A percentile compares a stretch with the other conserved stretches of the same genome.
Evolutionary conservation across 352 stramenopile species (phyloP).

Genomic region (Thraustochytrium striatum): DNA sequence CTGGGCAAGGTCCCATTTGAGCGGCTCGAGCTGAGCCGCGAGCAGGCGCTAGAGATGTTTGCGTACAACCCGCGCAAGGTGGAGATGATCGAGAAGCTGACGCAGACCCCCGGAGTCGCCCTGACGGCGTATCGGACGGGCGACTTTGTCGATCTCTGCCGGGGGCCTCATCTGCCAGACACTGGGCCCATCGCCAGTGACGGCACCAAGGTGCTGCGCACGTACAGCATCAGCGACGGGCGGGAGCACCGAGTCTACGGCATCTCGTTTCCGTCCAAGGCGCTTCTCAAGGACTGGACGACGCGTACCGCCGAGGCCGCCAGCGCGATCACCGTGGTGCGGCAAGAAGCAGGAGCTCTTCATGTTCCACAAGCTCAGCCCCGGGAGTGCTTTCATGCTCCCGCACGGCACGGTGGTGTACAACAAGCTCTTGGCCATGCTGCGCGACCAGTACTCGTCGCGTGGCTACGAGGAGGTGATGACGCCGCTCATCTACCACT

Average conservation of each 20-base stretch:
- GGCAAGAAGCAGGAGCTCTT: slow-evolving; percentile 92
- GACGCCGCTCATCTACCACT: slow-evolving; percentile 87
- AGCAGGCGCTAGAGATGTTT: slow-evolving; percentile 96
- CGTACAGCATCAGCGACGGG: slow-evolving; percentile 90
- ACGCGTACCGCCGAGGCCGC: slow-evolving; percentile 90
- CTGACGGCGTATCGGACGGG: slow-evolving; percentile 96
- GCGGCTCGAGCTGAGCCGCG: slow-evolving; percentile 93
- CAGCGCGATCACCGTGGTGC: slow-evolving; percentile 90
- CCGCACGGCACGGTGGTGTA: slow-evolving; percentile 95
- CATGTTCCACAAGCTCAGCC: slow-evolving; percentile 86
- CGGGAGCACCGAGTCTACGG: slow-evolving; percentile 92
- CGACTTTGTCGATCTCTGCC: slow-evolving; percentile 95
- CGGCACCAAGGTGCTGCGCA: slow-evolving; percentile 85
- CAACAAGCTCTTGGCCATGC: slow-evolving; percentile 96
- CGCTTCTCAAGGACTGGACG: slow-evolving; percentile 93
- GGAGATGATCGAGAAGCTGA: slow-evolving; percentile 88
- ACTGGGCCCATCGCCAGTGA: slow-evolving; percentile 82
- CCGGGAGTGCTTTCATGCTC: slow-evolving; percentile 94
- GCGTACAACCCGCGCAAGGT: slow-evolving; percentile 97
- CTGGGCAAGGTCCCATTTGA: slow-evolving; percentile 95
- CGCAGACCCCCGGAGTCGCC: slow-evolving; percentile 76
- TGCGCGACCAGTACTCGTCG: slow-evolving; percentile 79
- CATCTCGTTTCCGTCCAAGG: slow-evolving; percentile 95
- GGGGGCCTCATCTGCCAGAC: slow-evolving; percentile 90
- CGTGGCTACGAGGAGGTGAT: slow-evolving; percentile 90